Percentiles rank a stretch among this genome's conserved stretches.
phyloP scores from a whole-genome alignment of 805 yeast genomes.

The Saccharomycopsis amapae region DNA sequence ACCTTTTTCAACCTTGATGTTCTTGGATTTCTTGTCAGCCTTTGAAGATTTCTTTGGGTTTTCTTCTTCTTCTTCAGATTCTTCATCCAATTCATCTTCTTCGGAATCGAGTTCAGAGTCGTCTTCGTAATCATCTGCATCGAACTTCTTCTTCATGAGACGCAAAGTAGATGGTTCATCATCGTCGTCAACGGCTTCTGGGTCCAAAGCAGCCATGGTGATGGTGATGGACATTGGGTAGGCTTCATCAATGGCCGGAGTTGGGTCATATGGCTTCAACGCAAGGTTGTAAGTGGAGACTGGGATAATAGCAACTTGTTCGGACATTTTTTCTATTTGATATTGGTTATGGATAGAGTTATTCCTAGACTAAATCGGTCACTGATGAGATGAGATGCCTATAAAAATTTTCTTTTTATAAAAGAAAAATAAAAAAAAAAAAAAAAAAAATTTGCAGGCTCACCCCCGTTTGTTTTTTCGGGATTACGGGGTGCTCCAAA shows the following conservation, averaged over 20 bases:
- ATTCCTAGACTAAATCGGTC: too few relatives aligned
- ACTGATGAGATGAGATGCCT: too few relatives aligned
- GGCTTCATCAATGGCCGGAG: constrained; percentile 78
- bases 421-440: constrained; percentile 2
- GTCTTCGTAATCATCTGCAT: constrained; percentile 41
- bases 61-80: constrained; percentile 25
- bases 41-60: constrained; percentile 17
- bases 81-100: constrained; percentile 17
- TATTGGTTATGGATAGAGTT: too few relatives aligned
- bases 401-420: not conserved
- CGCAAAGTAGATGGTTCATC: constrained; percentile 84
- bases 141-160: constrained; percentile 60
- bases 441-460: constrained; percentile 1
- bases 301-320: constrained; percentile 50
- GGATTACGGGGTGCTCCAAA: too few relatives aligned
- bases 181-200: constrained; percentile 74
- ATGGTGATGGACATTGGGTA: constrained; percentile 85
- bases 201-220: constrained; percentile 94
- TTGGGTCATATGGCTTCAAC: constrained; percentile 79
- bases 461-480: not conserved
- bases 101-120: constrained; percentile 32
- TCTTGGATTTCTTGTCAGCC: constrained; percentile 14
- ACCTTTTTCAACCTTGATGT: constrained; percentile 26
- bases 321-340: too few relatives aligned
- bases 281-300: constrained; percentile 82